Evolutionary conservation across 2,329 filamentous ascomycete species (phyloP), one percentile per base, ranked within the genome.

Genomic region (Pseudogymnoascus sp.): DNA sequence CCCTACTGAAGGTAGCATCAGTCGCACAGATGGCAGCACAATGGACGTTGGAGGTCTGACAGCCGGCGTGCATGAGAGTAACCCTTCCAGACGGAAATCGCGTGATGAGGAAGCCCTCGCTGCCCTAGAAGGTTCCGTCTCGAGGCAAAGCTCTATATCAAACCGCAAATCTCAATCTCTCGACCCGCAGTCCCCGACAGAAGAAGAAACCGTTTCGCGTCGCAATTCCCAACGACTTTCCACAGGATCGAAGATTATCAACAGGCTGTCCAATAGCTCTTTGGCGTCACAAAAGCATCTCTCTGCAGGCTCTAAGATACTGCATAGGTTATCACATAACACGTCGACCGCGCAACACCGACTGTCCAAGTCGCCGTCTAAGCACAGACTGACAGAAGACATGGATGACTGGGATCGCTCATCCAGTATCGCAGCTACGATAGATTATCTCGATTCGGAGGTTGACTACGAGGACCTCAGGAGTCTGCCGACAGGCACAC

Each of bases 381-480:
- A 36, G 24, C 47, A 54, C 29, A 54, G 47, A 35, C 29, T 54
- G 29, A 54, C 47, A 11, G 47, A 54, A n/a, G 10, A 54, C 47
- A 33, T 54, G 47, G 47, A 54, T 33, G 47, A 54, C 29, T 81
- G 57, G 57, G 57, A 59, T 31, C 21, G 37, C 24, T 39, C 63
- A 41, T 78, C 77, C 39, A 87, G 84, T 1, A 67, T 87, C 31
- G 80, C 78, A 29, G 84, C 82, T 5, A 86, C 83, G 0, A 68
- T 85, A 62, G 84, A 86, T 63, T 76, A 77, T 6, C 74, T 81
- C 64, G 82, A 79, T 66, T 66, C 74, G 6, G 74, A 75, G 35
- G 79, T 71, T 2, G 75, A 75, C 24, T 71, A 71, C 11, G 73
- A 72, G 58, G 69, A 70, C 50, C 64, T 68, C 2, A 50, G 39